phyloP scores from a whole-genome alignment of 768 basidiomycete species.

The Pleurotus giganteus region DNA sequence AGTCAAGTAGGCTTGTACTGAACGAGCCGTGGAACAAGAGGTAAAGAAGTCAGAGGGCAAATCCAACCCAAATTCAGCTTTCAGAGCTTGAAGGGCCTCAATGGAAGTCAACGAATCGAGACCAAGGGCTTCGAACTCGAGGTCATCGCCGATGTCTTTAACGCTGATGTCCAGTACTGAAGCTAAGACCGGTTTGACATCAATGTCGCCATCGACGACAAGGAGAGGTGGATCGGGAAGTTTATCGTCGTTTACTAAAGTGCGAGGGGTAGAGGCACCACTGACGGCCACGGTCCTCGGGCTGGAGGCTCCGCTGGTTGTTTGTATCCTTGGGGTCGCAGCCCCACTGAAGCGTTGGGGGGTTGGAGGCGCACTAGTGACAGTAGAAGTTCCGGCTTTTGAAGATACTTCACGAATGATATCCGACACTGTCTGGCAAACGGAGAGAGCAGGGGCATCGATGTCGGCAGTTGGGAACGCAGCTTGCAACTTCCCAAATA shows the following conservation, averaged over 20 bases:
- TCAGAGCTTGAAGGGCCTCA: constrained; percentile 52
- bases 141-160: constrained; percentile 42
- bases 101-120: constrained; percentile 66
- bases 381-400: background rate
- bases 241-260: constrained; percentile 34
- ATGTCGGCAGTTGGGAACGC: constrained; percentile 31
- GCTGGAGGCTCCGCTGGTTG: constrained; percentile 24
- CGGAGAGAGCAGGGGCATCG: constrained; percentile 27
- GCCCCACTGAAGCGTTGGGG: constrained; percentile 24
- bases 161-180: constrained; percentile 41
- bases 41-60: constrained; percentile 46
- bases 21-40: constrained; percentile 35
- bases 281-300: constrained; percentile 29
- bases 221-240: constrained; percentile 19
- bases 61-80: constrained; percentile 35
- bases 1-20: constrained; percentile 31
- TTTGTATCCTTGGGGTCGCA: constrained; percentile 35
- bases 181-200: constrained; percentile 40
- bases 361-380: constrained; percentile 24
- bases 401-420: constrained; percentile 28
- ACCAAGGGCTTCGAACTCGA: constrained; percentile 49
- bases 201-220: constrained; percentile 21
- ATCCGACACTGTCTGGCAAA: constrained; percentile 34
- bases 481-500: constrained; percentile 33
- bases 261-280: background rate